Evolutionary conservation across 2,329 filamentous ascomycete species (phyloP), one percentile per base, ranked within the genome.

Genomic region (Dryadomyces quercus-mongolicae): DNA sequence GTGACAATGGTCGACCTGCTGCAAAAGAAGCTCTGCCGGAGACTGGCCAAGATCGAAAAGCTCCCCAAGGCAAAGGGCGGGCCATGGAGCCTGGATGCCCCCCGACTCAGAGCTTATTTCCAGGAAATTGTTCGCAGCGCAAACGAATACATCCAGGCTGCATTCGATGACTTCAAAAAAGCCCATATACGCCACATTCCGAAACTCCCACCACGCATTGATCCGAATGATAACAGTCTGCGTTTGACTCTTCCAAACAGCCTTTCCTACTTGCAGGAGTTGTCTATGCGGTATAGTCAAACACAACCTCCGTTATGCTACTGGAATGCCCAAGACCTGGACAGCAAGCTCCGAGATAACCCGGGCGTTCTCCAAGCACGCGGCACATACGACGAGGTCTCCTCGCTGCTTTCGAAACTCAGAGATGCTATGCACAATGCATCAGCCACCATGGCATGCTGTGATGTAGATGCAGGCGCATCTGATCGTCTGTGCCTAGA

Each of bases 41-140:
- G 81, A 0, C 70, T 85, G n/a, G 74, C 73, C 0, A 85, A 85
- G 61, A 60, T 85, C 0, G 74, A 81, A 42, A 60, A 40, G 31
- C 49, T 51, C 18, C 38, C 22, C 12, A 25, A 2, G 9, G 1
- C 62, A 0, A 71, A 75, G 49, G 65, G 52, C 6, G 47, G 34
- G 53, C 59, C 8, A 55, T 12, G 18, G 8, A 18, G 53, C 6
- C 18, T 55, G 1, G 18, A 47, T 6, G 31, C 15, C n/a, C 22
- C 38, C 7, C 9, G 51, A 12, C 13, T 25, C 20, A 7, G n/a
- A 2, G 4, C 18, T n/a, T 5, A 2, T 36, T 53, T 58, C 31
- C 38, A 53, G 13, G 12, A 40, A 0, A 36, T 52, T n/a, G 43
- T 60, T 13, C 12, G 63, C 16, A 43, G 58, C 1, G 64, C 66